phyloP scores from a whole-genome alignment of 345 rosid genomes.

The Citrus hindsii region DNA sequence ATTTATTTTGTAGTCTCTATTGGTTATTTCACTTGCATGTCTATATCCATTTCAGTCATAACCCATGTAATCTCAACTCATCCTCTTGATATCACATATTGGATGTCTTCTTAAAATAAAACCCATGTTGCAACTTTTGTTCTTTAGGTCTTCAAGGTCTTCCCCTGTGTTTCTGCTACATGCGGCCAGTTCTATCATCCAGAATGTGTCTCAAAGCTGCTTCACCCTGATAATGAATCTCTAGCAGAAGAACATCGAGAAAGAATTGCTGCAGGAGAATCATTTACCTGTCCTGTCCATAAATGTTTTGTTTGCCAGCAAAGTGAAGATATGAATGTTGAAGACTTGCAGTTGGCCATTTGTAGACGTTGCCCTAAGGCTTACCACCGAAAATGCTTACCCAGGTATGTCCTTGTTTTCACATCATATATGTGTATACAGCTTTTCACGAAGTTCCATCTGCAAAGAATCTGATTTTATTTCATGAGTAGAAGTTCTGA shows the following conservation, averaged over 20 bases:
- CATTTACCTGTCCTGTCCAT: constrained; percentile 65
- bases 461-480: not conserved
- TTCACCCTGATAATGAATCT: constrained; percentile 32
- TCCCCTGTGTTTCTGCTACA: constrained; percentile 56
- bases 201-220: constrained; percentile 54
- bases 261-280: constrained; percentile 48
- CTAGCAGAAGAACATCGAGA: constrained; percentile 30
- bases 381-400: constrained; percentile 72
- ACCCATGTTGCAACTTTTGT: not conserved
- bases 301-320: constrained; percentile 49
- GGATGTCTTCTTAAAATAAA: not conserved
- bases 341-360: constrained; percentile 52
- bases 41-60: not conserved
- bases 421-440: not conserved
- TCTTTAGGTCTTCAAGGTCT: constrained; percentile 40
- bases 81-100: not conserved
- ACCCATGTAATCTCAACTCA: not conserved
- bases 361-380: constrained; percentile 80
- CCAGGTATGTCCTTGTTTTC: constrained; percentile 35
- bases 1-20: not conserved
- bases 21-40: not conserved
- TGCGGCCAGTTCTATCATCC: constrained; percentile 83
- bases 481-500: not conserved
- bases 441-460: not conserved
- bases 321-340: constrained; percentile 39